Evolutionary conservation across 371 early-diverging fungal species (phyloP).

Genomic region (Saksenaea oblongispora): DNA sequence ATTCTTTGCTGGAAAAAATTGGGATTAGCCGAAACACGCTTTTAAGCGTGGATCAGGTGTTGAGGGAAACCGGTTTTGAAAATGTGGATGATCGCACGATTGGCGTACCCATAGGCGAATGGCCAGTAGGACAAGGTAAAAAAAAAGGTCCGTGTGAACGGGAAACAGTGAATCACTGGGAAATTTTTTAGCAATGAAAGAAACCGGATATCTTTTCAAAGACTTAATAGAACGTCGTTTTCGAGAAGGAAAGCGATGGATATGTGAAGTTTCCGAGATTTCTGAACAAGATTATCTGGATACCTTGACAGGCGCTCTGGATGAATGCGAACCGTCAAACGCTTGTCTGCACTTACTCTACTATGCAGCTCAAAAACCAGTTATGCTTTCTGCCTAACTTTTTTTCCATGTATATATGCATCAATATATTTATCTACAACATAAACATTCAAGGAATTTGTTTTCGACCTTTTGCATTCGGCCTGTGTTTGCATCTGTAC

Average conservation of each 20-base stretch:
- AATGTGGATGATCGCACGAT: neutral
- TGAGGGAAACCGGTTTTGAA: slow-evolving; percentile 11
- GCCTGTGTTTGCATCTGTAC: neutral
- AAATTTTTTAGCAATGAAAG: slow-evolving; percentile 12
- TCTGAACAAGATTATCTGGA: neutral
- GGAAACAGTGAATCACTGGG: neutral
- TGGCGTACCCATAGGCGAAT: slow-evolving; percentile 25
- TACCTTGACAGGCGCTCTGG: slow-evolving; percentile 5
- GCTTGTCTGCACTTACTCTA: neutral
- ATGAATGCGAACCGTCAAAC: slow-evolving; percentile 4
- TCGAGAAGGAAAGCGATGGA: slow-evolving; percentile 15
- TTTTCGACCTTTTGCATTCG: neutral
- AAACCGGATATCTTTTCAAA: slow-evolving; percentile 23
- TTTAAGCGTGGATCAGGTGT: neutral
- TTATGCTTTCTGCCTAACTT: neutral
- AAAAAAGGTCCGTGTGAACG: neutral
- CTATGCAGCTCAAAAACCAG: neutral
- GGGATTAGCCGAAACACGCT: slow-evolving; percentile 1
- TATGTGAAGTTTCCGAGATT: slow-evolving; percentile 12
- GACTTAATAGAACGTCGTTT: slow-evolving; percentile 19
- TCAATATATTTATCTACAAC: neutral
- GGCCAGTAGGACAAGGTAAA: slow-evolving; percentile 17
- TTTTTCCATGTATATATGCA: neutral
- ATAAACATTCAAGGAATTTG: neutral
- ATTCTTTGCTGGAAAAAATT: neutral